These are phyloP conservation scores for Periconia macrospinosa DNA, from an alignment of 2,329 filamentous ascomycete species.

Conservation along the genomic window DNA sequence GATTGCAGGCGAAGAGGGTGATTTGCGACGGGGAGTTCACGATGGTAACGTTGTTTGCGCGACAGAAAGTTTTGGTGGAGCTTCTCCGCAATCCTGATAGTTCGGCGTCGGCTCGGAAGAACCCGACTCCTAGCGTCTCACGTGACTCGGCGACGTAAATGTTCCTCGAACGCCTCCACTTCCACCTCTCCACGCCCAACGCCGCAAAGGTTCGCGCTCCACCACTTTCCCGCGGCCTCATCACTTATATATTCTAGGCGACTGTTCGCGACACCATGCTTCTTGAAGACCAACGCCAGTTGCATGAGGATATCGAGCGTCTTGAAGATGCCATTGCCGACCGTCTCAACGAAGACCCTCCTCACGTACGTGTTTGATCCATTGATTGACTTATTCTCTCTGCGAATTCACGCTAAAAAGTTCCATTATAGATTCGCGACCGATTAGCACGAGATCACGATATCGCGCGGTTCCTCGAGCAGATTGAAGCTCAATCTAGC, in stretches of 20 bases:
- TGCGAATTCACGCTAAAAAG: too few species aligned
- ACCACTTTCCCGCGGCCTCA: conserved; percentile 1
- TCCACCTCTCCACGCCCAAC: conserved; percentile 1
- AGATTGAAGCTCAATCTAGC: conserved; percentile 83
- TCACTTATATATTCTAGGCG: conserved; percentile 6
- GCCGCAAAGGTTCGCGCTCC: conserved; percentile 23
- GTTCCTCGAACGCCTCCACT: conserved; percentile 10
- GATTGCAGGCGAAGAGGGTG: background rate
- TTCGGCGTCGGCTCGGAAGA: background rate
- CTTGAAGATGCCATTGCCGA: conserved; percentile 93
- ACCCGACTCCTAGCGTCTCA: background rate
- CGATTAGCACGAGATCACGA: conserved; percentile 90
- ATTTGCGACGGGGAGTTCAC: background rate
- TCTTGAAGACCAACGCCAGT: conserved; percentile 88
- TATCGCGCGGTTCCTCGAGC: conserved; percentile 79
- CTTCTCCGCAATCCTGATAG: background rate
- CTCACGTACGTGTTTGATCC: conserved; percentile 64
- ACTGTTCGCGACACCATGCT: conserved; percentile 60
- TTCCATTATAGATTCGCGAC: conserved; percentile 71
- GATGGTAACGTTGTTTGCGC: too few species aligned
- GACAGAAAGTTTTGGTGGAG: conserved; percentile 5
- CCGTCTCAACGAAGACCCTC: conserved; percentile 84
- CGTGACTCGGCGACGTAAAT: background rate
- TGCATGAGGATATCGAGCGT: conserved; percentile 95
- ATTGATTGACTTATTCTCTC: too few species aligned